Evolutionary conservation across 208 protist species (phyloP).

Genomic region (Tritrichomonas foetus): DNA sequence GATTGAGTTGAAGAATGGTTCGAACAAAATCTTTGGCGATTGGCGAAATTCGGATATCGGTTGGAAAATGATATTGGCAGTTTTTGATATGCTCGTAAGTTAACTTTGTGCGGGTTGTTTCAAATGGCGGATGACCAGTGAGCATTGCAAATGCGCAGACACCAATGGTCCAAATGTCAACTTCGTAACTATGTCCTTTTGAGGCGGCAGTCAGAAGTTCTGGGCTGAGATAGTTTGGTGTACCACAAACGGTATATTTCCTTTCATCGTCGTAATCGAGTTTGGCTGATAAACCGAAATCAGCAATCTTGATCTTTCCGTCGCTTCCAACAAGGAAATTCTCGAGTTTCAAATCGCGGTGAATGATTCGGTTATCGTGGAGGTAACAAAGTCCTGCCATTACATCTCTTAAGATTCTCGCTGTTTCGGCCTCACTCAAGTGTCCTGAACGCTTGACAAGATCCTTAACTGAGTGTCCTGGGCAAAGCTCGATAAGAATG

Average conservation of each 20-base stretch:
- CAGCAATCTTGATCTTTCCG: conserved; percentile 78
- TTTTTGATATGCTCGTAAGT: conserved; percentile 88
- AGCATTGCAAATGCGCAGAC: conserved; percentile 76
- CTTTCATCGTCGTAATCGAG: conserved; percentile 76
- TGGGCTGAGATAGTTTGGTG: conserved; percentile 34
- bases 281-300: conserved; percentile 80
- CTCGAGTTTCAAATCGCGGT: conserved; percentile 89
- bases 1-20: conserved; percentile 66
- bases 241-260: conserved; percentile 59
- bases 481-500: conserved; percentile 87
- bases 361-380: conserved; percentile 70
- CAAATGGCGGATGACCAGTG: conserved; percentile 90
- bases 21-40: conserved; percentile 74
- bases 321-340: conserved; percentile 81
- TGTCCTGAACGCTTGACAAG: background rate
- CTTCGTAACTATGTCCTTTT: conserved; percentile 83
- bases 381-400: background rate
- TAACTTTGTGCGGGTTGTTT: conserved; percentile 82
- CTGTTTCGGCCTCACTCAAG: background rate
- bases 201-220: background rate
- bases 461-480: background rate
- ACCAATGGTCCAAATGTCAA: conserved; percentile 92
- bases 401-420: background rate
- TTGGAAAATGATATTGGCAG: conserved; percentile 80
- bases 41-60: conserved; percentile 61